Evolutionary conservation across 2,329 filamentous ascomycete genomes (phyloP).

Genomic region (Aureobasidium mangrovei): DNA sequence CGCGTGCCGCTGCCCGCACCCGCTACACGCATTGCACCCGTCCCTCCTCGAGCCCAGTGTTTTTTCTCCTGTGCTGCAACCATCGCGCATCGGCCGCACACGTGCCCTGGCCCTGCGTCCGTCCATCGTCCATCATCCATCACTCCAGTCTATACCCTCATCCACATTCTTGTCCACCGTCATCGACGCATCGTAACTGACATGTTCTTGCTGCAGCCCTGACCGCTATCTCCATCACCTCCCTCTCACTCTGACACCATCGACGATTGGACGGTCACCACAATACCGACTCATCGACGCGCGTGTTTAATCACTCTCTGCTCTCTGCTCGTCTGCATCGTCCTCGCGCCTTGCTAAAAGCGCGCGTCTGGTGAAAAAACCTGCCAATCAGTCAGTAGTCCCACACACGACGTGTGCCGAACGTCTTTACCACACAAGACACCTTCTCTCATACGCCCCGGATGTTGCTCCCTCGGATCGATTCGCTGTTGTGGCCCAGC

Average conservation of each 20-base stretch:
- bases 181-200: background rate
- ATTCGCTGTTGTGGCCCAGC: constrained; percentile 19
- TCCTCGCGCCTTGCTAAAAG: constrained; percentile 2
- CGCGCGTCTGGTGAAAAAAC: constrained; percentile 4
- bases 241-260: background rate
- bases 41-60: background rate
- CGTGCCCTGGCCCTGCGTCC: background rate
- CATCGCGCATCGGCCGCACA: constrained; percentile 10
- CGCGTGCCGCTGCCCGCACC: constrained; percentile 3
- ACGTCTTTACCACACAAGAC: constrained; percentile 4
- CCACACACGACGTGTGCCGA: constrained; percentile 11
- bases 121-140: background rate
- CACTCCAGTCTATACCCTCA: background rate
- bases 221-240: constrained; percentile 6
- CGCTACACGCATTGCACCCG: background rate
- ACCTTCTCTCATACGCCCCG: background rate
- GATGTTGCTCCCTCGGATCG: constrained; percentile 19
- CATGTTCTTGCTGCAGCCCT: constrained; percentile 1
- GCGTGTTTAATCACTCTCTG: background rate
- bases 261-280: background rate
- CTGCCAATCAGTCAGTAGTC: constrained; percentile 15
- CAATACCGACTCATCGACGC: background rate
- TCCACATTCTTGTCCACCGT: background rate
- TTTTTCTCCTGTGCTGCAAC: constrained; percentile 1
- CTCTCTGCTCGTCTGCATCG: constrained; percentile 4